Conservation (phyloP, 768 basidiomycete species). For the Pulveroboletus sp. region DNA sequence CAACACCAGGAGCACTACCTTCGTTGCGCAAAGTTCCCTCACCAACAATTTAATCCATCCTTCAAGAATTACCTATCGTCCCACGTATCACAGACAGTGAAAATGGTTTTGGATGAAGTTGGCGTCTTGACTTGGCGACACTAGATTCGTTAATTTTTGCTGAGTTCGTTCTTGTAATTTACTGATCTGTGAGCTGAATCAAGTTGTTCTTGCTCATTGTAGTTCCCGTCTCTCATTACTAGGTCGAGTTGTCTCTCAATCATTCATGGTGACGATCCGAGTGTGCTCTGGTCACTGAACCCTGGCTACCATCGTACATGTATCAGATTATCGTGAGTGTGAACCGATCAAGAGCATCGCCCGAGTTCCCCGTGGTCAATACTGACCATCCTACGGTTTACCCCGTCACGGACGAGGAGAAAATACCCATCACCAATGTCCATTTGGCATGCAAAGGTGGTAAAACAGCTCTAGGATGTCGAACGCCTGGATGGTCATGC, state of each 20-base stretch:
- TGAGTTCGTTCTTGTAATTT: background rate
- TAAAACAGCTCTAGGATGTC: constrained; percentile 30
- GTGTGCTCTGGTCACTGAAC: too few relatives aligned
- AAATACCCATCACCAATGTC: constrained; percentile 23
- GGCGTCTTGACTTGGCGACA: too few relatives aligned
- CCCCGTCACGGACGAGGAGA: constrained; percentile 2
- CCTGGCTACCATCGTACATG: background rate
- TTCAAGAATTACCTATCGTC: too few relatives aligned
- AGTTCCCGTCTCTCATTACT: background rate
- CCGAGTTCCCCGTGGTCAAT: too few relatives aligned
- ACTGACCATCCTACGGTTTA: background rate
- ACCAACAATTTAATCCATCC: too few relatives aligned
- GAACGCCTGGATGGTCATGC: constrained; percentile 29
- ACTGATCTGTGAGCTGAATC: background rate
- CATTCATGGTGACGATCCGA: background rate
- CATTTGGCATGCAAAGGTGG: constrained; percentile 3
- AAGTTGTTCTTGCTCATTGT: background rate
- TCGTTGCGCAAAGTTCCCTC: too few relatives aligned
- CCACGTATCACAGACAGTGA: too few relatives aligned
- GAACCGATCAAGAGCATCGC: too few relatives aligned
- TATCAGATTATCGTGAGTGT: too few relatives aligned
- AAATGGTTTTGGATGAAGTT: too few relatives aligned
- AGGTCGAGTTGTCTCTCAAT: background rate
- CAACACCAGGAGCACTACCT: too few relatives aligned
- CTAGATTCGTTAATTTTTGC: too few relatives aligned